A percentile compares a stretch with the other conserved stretches of the same genome.
Conservation (phyloP, 148 eudicot genomes). For the Vaccinium macrocarpon region DNA sequence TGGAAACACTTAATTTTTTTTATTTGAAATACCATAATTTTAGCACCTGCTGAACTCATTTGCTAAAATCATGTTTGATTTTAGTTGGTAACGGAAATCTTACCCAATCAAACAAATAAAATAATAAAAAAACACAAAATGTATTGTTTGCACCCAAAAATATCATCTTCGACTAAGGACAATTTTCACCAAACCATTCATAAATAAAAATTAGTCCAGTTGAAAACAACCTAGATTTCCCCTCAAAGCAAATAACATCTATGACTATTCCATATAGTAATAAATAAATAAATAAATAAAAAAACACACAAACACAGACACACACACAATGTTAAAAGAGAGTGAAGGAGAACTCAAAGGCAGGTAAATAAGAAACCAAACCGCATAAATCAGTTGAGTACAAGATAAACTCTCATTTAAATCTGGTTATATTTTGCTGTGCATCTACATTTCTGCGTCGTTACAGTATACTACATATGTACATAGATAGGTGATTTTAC, state of each 20-base stretch:
- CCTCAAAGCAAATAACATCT: background rate
- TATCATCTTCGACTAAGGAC: background rate
- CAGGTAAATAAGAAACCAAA: background rate
- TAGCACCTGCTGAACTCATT: no score
- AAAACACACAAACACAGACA: background rate
- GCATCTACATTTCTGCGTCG: background rate
- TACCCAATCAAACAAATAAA: background rate
- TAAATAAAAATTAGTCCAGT: background rate
- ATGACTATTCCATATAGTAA: background rate
- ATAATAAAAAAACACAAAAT: background rate
- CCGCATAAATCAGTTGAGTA: background rate
- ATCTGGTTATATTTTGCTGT: background rate
- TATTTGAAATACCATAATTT: no score
- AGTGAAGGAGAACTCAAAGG: background rate
- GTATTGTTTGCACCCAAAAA: background rate
- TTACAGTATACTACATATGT: background rate
- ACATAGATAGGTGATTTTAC: conserved; percentile 18
- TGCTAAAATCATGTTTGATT: no score
- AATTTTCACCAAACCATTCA: background rate
- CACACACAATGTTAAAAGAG: background rate
- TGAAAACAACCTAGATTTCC: background rate
- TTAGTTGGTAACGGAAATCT: no score
- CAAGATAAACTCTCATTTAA: background rate
- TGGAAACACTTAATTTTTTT: no score
- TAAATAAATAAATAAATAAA: no score